These are phyloP conservation scores for Colletotrichum neosansevieriae DNA, from an alignment of 2,329 filamentous ascomycete genomes.

Conservation along the genomic window DNA sequence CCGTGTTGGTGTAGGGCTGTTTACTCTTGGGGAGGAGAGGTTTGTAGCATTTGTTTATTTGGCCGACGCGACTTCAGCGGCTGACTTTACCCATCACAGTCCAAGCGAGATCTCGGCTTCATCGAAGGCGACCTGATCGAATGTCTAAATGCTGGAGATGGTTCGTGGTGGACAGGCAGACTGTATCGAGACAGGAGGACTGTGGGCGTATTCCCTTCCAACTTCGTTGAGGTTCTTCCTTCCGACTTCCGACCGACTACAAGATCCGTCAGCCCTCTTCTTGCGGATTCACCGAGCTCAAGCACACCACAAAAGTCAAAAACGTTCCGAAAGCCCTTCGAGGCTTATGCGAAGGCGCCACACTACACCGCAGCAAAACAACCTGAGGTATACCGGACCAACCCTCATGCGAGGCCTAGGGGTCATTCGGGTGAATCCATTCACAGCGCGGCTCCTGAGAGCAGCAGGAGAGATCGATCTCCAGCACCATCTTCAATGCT, in stretches of 20 bases:
- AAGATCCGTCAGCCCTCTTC: constrained; percentile 71
- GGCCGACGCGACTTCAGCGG: not conserved
- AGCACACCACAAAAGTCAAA: constrained; percentile 70
- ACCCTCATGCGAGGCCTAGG: constrained; percentile 50
- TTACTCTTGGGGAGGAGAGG: constrained; percentile 94
- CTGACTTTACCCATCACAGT: constrained; percentile 60
- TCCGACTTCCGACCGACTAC: constrained; percentile 84
- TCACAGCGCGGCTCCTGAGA: constrained; percentile 32
- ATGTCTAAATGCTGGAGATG: constrained; percentile 96
- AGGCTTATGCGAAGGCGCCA: constrained; percentile 75
- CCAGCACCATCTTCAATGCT: constrained; percentile 36
- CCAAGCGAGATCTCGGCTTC: constrained; percentile 94
- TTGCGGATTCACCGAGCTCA: constrained; percentile 66
- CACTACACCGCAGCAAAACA: constrained; percentile 74
- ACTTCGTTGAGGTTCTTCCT: constrained; percentile 93
- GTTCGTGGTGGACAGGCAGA: constrained; percentile 97
- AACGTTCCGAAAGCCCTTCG: constrained; percentile 75
- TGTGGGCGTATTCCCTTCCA: constrained; percentile 94
- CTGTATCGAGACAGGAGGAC: constrained; percentile 90
- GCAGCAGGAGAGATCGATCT: constrained; percentile 34
- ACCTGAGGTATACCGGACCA: constrained; percentile 66
- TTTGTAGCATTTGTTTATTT: constrained; percentile 46
- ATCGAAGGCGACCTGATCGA: constrained; percentile 98
- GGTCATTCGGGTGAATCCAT: constrained; percentile 58
- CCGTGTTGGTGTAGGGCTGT: constrained; percentile 93